Evolutionary conservation across 345 rosid species (phyloP), one percentile per base, ranked within the genome.

Genomic region (Eucalyptus cladocalyx): DNA sequence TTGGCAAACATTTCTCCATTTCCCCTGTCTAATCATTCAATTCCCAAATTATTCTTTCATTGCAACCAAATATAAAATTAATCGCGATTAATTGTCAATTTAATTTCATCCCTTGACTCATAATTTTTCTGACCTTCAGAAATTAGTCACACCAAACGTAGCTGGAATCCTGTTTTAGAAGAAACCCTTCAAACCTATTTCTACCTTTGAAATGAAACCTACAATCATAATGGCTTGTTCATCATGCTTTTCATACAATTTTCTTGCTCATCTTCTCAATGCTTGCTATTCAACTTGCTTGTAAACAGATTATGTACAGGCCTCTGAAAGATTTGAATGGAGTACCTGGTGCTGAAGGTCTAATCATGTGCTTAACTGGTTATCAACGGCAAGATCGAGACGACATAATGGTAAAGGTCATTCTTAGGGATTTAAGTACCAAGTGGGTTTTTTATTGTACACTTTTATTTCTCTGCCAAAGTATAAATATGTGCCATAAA

Each of bases 341-440:
- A 88, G 95, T 98, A 92, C 96, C 95, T 6, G 97, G 99, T 51
- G 94, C 97, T 32, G 88, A 93, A 88, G 87, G 86, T 93, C 86
- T 98, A 72, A 90, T 93, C 62, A 87, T 96, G 89, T 98, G 99
- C 90, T 94, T 98, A 93, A 98, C 99, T 62, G 98, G 99, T 26
- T 98, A 97, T 93, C 97, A 94, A 90, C 92, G 99, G 51, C 99
- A 95, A 90, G 99, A 97, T 90, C 93, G 99, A 90, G 99, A 98
- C 1, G 98, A 98, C 90, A 94, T 97, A 69, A 98, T 96, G 99
- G 99, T 98, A 89, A 34, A 69, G 83, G 60, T 53, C 88, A 86
- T 30, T 60, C 30, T 87, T 91, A 42, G 47, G 43, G 47, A 76
- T 76, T 40, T 40, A 76, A 76, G 28, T 76, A 40, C 85, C 85